Evolutionary conservation across 2,329 filamentous ascomycete genomes (phyloP), one percentile per base, ranked within the genome.

Genomic region (Pseudogymnoascus sp.): DNA sequence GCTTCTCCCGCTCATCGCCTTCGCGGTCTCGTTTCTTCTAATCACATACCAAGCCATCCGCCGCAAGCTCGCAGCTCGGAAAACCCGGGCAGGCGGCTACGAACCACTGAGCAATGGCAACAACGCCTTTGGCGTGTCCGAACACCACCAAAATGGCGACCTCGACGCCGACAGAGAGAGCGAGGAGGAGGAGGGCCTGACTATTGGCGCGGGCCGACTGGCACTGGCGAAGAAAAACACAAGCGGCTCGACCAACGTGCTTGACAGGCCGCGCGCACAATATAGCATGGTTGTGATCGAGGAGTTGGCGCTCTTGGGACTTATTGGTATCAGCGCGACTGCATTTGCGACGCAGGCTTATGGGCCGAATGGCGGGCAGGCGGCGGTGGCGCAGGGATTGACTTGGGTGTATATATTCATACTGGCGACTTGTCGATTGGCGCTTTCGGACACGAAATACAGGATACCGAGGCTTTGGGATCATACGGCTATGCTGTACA

Each of bases 401-500:
- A 84, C 84, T 31, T 97, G 94, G 93, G 74, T 84, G 60, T 99
- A 97, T 72, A 84, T 92, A 39, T 78, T 93, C 29, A 75, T 86
- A 13, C 81, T 99, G 63, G 86, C 86, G 11, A 83, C 85, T 17
- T 76, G 92, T 44, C 86, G 94, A 35, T 77, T 97, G 69, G 86
- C 75, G 75, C 84, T 80, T 75, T 87, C 74, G 74, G 84, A 77
- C 75, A 84, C 76, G 69, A 84, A 79, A 80, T 90, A 76, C 82
- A 82, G 73, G 74, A 72, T 94, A 11, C 87, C 88, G 7, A 81
- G 83, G 63, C 77, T 97, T 7, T 99, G 94, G 94, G 92, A 93
- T 71, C 94, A 99, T 74, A 97, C 94, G 0, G 89, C 91, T 17
- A 76, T 82, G 65, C 84, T 99, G 60, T 99, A 99, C 74, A 82